Conservation (phyloP, 352 stramenopile species). For the Phytophthora pluvialis region DNA sequence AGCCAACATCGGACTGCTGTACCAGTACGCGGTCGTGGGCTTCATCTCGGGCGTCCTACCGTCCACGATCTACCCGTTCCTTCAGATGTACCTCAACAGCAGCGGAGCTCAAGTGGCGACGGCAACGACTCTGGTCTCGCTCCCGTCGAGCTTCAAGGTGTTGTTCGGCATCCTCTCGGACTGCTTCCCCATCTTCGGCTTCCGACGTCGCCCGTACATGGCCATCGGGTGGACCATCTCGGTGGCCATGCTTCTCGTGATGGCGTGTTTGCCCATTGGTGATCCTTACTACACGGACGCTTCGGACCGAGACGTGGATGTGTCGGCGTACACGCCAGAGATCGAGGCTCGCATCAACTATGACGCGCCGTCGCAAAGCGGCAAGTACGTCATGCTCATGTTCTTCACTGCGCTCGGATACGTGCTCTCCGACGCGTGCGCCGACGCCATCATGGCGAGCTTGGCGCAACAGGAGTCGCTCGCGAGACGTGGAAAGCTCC, state of each 20-base stretch:
- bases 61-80: constrained; percentile 45
- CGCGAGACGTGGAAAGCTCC: constrained; percentile 49
- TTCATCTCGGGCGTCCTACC: constrained; percentile 48
- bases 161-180: constrained; percentile 35
- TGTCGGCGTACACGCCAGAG: constrained; percentile 35
- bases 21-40: constrained; percentile 50
- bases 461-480: constrained; percentile 57
- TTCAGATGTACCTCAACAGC: constrained; percentile 53
- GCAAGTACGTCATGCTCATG: constrained; percentile 52
- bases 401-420: constrained; percentile 54
- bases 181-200: constrained; percentile 53
- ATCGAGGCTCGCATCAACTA: constrained; percentile 45
- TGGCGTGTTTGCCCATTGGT: constrained; percentile 45
- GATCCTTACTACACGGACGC: constrained; percentile 52
- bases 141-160: constrained; percentile 63
- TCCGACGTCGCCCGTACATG: constrained; percentile 60
- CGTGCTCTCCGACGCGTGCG: constrained; percentile 52
- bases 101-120: constrained; percentile 45
- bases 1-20: constrained; percentile 42
- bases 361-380: constrained; percentile 38
- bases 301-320: constrained; percentile 32
- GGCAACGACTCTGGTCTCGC: constrained; percentile 42
- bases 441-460: constrained; percentile 58
- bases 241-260: constrained; percentile 49
- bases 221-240: constrained; percentile 56